phyloP scores from a whole-genome alignment of 202 grass and related monocot genomes.

The Zizania palustris region DNA sequence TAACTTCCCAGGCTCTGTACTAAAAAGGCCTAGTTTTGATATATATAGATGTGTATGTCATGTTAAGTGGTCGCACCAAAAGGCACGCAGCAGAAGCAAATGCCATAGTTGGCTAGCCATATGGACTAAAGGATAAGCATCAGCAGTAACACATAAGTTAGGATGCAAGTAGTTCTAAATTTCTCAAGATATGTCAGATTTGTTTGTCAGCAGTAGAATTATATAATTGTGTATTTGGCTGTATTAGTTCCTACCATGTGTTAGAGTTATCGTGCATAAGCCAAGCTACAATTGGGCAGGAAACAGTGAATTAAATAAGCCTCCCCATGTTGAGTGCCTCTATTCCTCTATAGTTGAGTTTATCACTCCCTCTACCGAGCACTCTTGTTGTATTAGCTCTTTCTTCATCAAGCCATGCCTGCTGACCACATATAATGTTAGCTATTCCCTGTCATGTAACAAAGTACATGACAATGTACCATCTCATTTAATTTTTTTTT shows the following conservation, averaged over 20 bases:
- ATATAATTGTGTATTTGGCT: neutral
- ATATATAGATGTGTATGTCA: neutral
- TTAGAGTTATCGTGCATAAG: neutral
- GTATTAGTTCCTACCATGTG: neutral
- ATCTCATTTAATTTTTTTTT: constrained; percentile 11
- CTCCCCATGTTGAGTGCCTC: neutral
- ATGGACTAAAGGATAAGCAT: neutral
- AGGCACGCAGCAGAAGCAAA: neutral
- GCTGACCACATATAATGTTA: neutral
- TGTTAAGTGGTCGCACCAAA: neutral
- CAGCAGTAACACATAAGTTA: neutral
- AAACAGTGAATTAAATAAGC: neutral
- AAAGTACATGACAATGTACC: neutral
- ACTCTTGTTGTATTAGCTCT: neutral
- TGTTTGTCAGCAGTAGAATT: no score
- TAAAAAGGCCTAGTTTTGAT: neutral
- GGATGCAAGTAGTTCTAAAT: neutral
- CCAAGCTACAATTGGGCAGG: neutral
- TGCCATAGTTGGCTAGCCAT: neutral
- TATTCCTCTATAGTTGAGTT: neutral
- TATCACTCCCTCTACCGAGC: neutral
- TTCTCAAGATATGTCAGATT: neutral
- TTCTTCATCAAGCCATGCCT: neutral
- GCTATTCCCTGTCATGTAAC: neutral
- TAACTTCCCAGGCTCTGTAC: neutral